Percentiles rank a stretch among this genome's conserved stretches.
These are phyloP conservation scores for Lonicera japonica DNA, from an alignment of 129 eudicot genomes.

Conservation along the genomic window DNA sequence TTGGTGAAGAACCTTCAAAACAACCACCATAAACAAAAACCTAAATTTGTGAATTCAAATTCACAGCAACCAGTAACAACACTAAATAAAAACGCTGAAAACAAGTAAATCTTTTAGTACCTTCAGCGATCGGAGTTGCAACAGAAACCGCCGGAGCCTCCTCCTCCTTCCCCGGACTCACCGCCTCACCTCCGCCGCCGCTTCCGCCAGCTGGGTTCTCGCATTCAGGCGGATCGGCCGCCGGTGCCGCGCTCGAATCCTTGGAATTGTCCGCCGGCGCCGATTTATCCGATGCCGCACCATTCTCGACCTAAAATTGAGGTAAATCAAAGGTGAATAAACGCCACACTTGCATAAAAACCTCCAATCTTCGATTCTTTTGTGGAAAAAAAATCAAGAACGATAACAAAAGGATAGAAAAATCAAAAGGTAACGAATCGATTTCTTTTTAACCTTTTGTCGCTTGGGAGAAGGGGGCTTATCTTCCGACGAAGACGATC, in stretches of 20 bases:
- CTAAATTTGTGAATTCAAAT: too few species aligned
- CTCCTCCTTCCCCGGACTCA: conserved; percentile 27
- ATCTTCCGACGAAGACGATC: conserved; percentile 60
- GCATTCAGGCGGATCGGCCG: conserved; percentile 36
- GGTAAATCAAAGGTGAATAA: conserved; percentile 8
- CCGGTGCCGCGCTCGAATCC: conserved; percentile 31
- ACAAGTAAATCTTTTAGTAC: conserved; percentile 6
- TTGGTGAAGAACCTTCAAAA: conserved; percentile 42
- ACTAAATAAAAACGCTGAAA: background rate
- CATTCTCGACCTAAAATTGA: conserved; percentile 43
- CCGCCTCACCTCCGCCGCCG: conserved; percentile 23
- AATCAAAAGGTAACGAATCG: background rate
- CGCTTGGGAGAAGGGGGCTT: conserved; percentile 76
- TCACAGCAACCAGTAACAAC: conserved; percentile 2
- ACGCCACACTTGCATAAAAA: conserved; percentile 3
- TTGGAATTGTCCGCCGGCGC: conserved; percentile 53
- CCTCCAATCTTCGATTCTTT: background rate
- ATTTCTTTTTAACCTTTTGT: conserved; percentile 34
- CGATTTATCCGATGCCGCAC: conserved; percentile 47
- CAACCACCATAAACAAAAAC: background rate
- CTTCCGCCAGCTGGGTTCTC: conserved; percentile 19
- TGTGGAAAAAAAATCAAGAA: background rate
- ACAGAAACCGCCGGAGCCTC: conserved; percentile 44
- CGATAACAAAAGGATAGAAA: background rate
- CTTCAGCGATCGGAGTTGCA: conserved; percentile 48